Percentiles rank a stretch among this genome's conserved stretches.
Conservation (phyloP, 1,284 basidiomycete genomes). For the Chalciporus sp. region DNA sequence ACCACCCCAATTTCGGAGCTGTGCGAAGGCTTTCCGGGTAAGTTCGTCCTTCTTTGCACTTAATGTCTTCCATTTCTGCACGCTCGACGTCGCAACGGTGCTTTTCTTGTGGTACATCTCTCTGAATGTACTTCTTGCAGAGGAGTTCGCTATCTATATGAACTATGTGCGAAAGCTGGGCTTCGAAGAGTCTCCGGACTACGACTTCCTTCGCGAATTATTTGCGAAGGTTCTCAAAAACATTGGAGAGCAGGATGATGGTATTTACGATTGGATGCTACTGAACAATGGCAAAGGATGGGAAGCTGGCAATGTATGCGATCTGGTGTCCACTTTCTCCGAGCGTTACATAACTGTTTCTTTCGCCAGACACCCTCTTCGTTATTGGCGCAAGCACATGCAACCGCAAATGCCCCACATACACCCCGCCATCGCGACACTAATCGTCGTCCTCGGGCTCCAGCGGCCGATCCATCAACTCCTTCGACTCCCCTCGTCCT, state of each 20-base stretch:
- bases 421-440: conserved; percentile 57
- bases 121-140: conserved; percentile 42
- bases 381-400: conserved; percentile 53
- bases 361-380: conserved; percentile 46
- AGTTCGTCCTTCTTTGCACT: conserved; percentile 33
- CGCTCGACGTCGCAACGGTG: background rate
- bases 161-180: conserved; percentile 96
- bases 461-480: conserved; percentile 46
- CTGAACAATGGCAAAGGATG: conserved; percentile 88
- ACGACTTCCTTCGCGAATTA: conserved; percentile 94
- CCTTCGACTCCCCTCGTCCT: conserved; percentile 61
- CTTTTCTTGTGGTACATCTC: background rate
- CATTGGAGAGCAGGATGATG: conserved; percentile 88
- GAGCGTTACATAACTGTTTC: conserved; percentile 15
- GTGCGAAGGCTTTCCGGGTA: conserved; percentile 95
- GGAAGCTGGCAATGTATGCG: conserved; percentile 76
- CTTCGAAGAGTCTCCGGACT: conserved; percentile 96
- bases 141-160: conserved; percentile 97
- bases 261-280: conserved; percentile 96
- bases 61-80: background rate
- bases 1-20: conserved; percentile 90
- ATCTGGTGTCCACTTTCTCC: conserved; percentile 5
- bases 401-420: conserved; percentile 51
- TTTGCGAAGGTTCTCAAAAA: conserved; percentile 93
- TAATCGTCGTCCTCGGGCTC: conserved; percentile 51